phyloP scores from a whole-genome alignment of 1,139 yeast species.

The Eremothecium gossypii region DNA sequence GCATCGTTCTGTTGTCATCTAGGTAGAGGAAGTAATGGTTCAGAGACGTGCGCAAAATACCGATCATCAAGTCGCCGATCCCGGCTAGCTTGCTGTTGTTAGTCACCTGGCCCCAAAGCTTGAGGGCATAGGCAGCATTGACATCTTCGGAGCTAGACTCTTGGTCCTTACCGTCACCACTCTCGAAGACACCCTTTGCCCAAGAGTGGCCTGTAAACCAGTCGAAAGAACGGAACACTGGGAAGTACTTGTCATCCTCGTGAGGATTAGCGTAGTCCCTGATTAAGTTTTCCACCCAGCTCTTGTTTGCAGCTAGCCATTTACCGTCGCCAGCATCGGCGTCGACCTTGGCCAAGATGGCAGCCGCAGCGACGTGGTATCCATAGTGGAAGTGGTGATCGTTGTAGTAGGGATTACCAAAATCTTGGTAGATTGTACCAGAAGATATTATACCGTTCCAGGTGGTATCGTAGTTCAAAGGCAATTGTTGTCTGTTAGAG shows the following conservation, averaged over 20 bases:
- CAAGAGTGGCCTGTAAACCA: slow-evolving; percentile 76
- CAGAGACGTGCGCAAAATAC: slow-evolving; percentile 49
- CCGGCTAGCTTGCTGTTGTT: slow-evolving; percentile 44
- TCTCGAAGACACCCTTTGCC: slow-evolving; percentile 67
- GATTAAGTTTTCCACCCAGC: slow-evolving; percentile 50
- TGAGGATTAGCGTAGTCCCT: slow-evolving; percentile 68
- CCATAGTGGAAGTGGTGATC: slow-evolving; percentile 83
- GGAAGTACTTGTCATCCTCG: slow-evolving; percentile 48
- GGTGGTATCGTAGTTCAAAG: slow-evolving; percentile 53
- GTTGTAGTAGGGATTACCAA: slow-evolving; percentile 68
- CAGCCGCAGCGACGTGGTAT: slow-evolving; percentile 66
- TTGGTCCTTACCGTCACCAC: slow-evolving; percentile 74
- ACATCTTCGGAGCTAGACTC: slow-evolving; percentile 74
- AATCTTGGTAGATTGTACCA: slow-evolving; percentile 48
- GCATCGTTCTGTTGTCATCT: slow-evolving; percentile 42
- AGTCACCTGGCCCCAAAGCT: slow-evolving; percentile 56
- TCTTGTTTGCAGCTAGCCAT: slow-evolving; percentile 44
- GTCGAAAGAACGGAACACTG: slow-evolving; percentile 68
- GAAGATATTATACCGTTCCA: slow-evolving; percentile 73
- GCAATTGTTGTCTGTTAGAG: slow-evolving; percentile 42
- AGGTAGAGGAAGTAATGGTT: slow-evolving; percentile 52
- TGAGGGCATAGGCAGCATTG: slow-evolving; percentile 62
- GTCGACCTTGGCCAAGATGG: slow-evolving; percentile 53
- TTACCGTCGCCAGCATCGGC: slow-evolving; percentile 34
- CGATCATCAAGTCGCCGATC: slow-evolving; percentile 54